phyloP scores from a whole-genome alignment of 1,139 yeast species.

The Hyphopichia khmerensis region DNA sequence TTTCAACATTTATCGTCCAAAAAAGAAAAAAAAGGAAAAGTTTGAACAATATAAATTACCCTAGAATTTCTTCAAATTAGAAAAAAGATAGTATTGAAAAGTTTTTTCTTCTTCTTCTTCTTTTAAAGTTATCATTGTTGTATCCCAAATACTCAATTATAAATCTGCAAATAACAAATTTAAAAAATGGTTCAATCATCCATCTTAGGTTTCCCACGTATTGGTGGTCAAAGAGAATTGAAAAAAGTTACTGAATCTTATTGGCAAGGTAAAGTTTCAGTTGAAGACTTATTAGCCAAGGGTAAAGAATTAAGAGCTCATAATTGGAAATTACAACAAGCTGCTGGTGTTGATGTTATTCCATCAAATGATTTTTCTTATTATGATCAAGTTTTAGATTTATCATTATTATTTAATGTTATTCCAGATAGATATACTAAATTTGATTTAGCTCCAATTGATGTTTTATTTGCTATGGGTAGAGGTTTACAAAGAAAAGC shows the following conservation, averaged over 20 bases:
- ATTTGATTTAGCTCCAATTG: constrained; percentile 84
- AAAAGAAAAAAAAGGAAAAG: too few species aligned
- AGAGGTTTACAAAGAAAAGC: constrained; percentile 99
- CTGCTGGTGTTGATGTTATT: constrained; percentile 94
- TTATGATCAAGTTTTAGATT: constrained; percentile 96
- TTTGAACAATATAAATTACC: too few species aligned
- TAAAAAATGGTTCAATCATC: constrained; percentile 88
- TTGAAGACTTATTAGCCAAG: constrained; percentile 83
- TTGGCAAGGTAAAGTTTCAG: constrained; percentile 93
- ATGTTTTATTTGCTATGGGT: constrained; percentile 98
- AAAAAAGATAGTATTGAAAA: not conserved
- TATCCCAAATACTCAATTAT: constrained; percentile 2
- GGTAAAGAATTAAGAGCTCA: constrained; percentile 94
- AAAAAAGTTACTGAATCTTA: constrained; percentile 98
- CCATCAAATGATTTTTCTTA: constrained; percentile 97
- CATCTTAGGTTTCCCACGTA: constrained; percentile 99
- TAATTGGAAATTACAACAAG: constrained; percentile 98
- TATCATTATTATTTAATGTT: constrained; percentile 89
- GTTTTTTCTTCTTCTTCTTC: not conserved
- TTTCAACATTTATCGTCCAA: too few species aligned
- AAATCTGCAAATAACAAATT: not conserved
- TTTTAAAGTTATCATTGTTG: not conserved
- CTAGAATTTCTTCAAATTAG: not conserved
- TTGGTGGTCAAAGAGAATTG: constrained; percentile 98
- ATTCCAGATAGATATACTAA: constrained; percentile 96